Conservation (phyloP, 345 rosid species). For the Balakata baccata region DNA sequence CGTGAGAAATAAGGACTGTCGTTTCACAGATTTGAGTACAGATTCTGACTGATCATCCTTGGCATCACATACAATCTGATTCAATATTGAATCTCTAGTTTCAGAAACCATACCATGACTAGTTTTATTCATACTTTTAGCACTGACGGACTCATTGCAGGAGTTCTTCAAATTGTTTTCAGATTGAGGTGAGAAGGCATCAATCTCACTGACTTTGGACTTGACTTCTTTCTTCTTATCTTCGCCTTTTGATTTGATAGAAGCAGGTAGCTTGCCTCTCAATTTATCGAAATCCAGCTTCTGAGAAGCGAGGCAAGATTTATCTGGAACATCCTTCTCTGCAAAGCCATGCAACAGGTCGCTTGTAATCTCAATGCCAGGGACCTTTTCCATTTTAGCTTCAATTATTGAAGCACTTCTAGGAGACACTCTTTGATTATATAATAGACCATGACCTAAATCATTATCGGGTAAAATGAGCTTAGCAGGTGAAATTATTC, state of each 20-base stretch:
- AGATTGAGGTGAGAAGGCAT: conserved; percentile 28
- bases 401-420: conserved; percentile 33
- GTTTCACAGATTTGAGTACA: conserved; percentile 44
- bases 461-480: conserved; percentile 30
- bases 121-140: conserved; percentile 32
- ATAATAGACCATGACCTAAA: conserved; percentile 28
- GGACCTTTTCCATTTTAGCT: conserved; percentile 28
- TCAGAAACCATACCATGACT: conserved; percentile 31
- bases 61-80: conserved; percentile 43
- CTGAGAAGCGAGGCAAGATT: conserved; percentile 31
- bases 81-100: conserved; percentile 41
- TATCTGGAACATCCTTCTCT: conserved; percentile 30
- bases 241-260: conserved; percentile 27
- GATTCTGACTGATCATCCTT: conserved; percentile 51
- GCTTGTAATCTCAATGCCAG: conserved; percentile 33
- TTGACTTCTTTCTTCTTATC: conserved; percentile 40
- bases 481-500: conserved; percentile 29
- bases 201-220: conserved; percentile 30
- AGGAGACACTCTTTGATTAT: conserved; percentile 22
- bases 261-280: conserved; percentile 20
- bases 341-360: conserved; percentile 28
- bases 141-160: conserved; percentile 28
- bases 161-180: conserved; percentile 32
- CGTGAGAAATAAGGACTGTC: conserved; percentile 33
- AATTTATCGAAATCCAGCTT: conserved; percentile 36